Evolutionary conservation across 495 filamentous ascomycete species (phyloP), one percentile per base, ranked within the genome.

Genomic region (Tuber borchii): DNA sequence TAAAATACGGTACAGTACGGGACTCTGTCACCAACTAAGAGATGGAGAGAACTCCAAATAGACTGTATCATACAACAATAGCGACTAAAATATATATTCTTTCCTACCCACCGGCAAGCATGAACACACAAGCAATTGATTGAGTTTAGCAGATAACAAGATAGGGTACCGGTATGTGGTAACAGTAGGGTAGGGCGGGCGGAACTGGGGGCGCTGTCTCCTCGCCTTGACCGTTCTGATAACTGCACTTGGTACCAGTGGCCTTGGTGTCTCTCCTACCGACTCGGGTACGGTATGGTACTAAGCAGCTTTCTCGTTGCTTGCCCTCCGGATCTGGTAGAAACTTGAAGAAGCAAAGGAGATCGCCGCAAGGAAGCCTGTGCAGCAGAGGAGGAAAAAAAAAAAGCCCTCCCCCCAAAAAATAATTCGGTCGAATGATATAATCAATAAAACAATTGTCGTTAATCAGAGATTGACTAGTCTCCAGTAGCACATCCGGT

Each of bases 331-430:
- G 72, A 79, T 79, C 78, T 79, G 71, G 76, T 71, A 73, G 56
- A 77, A 75, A 70, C 73, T 71, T 69, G 73, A 71, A 75, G 34
- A 56, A 78, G 70, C 45, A 77, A 70, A 70, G 69, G 76, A 79
- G 78, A 79, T 79, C 76, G 78, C 76, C 78, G 76, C 76, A 73
- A 79, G 78, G 78, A 73, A 79, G 73, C 76, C 74, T 78, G 78
- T 79, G 78, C 72, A 71, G 76, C 76, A 77, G 78, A 77, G 75
- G 75, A 79, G 26, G 56, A 79, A 79, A 78, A 78, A 72, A 78
- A 70, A 79, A 56, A 73, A 70, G 70, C 69, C 26, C 0, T 0
- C n/a, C 56, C 56, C 2, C n/a, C n/a, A 4, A 26, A 65, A 65
- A 65, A 65, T 65, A 31, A 65, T 65, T 65, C 56, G 56, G 26